These are phyloP conservation scores for Mycena citricolor DNA, from an alignment of 1,284 basidiomycete genomes.

Conservation along the genomic window DNA sequence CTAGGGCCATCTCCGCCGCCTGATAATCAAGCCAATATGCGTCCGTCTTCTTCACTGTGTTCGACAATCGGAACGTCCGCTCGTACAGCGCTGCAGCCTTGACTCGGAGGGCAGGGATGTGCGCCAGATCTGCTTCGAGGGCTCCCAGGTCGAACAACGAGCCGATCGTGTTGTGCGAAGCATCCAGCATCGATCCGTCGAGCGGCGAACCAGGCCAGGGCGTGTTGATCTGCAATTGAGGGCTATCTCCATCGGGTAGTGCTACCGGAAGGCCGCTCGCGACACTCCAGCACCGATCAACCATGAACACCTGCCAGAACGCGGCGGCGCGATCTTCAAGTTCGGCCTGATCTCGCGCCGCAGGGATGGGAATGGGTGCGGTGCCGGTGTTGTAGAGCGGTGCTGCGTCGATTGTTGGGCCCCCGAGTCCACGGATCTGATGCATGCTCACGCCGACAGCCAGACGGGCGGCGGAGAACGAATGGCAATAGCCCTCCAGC, in stretches of 20 bases:
- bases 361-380: conserved; percentile 35
- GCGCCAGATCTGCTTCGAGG: conserved; percentile 23
- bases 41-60: conserved; percentile 30
- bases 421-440: conserved; percentile 37
- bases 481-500: conserved; percentile 61
- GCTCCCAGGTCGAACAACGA: conserved; percentile 28
- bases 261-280: conserved; percentile 53
- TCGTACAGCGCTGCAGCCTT: conserved; percentile 53
- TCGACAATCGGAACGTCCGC: conserved; percentile 42
- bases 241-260: conserved; percentile 50
- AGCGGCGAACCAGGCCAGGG: conserved; percentile 40
- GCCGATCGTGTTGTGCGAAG: conserved; percentile 26
- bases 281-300: conserved; percentile 59
- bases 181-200: conserved; percentile 18
- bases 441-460: conserved; percentile 55
- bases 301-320: conserved; percentile 62
- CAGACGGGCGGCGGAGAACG: conserved; percentile 56
- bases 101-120: conserved; percentile 40
- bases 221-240: conserved; percentile 50
- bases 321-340: conserved; percentile 48
- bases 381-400: conserved; percentile 20
- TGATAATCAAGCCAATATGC: conserved; percentile 39
- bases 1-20: conserved; percentile 42
- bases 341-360: conserved; percentile 40
- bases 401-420: conserved; percentile 28